phyloP scores from a whole-genome alignment of 768 basidiomycete species.

The Russula olivacea region DNA sequence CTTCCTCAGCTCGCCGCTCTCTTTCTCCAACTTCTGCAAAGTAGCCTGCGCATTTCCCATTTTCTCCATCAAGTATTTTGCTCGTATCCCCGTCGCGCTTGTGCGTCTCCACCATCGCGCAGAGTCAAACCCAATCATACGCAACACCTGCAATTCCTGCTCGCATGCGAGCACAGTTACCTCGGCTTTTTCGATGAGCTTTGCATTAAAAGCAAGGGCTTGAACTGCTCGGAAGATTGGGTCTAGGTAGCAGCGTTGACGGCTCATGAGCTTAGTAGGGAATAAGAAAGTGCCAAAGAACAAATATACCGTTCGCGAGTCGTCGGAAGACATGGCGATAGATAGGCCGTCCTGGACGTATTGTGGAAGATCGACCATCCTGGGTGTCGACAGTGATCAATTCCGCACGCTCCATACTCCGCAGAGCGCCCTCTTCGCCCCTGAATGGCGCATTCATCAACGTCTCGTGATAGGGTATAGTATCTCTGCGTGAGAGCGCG shows the following conservation, averaged over 20 bases:
- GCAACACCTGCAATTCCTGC: constrained; percentile 63
- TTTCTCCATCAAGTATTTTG: constrained; percentile 64
- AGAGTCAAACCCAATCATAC: constrained; percentile 54
- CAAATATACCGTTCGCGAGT: constrained; percentile 61
- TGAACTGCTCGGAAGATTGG: constrained; percentile 72
- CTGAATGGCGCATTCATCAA: constrained; percentile 86
- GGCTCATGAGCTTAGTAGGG: constrained; percentile 9
- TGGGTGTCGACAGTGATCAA: constrained; percentile 73
- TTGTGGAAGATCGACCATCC: constrained; percentile 76
- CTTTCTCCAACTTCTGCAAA: constrained; percentile 61
- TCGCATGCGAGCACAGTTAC: constrained; percentile 65
- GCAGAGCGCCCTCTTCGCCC: constrained; percentile 74
- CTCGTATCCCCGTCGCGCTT: constrained; percentile 52
- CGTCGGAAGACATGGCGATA: constrained; percentile 80
- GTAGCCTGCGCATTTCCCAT: constrained; percentile 65
- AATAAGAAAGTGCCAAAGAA: not conserved
- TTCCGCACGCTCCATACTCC: constrained; percentile 85
- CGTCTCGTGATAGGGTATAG: constrained; percentile 78
- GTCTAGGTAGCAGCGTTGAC: constrained; percentile 41
- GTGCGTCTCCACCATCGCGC: constrained; percentile 42
- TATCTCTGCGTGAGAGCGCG: constrained; percentile 58
- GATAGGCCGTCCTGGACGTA: constrained; percentile 88
- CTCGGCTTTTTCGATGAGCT: constrained; percentile 50
- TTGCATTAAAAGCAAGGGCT: constrained; percentile 76
- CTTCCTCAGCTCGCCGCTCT: constrained; percentile 64